phyloP scores from a whole-genome alignment of 108 stramenopile species.

The Pseudonitzschia multistriata region DNA sequence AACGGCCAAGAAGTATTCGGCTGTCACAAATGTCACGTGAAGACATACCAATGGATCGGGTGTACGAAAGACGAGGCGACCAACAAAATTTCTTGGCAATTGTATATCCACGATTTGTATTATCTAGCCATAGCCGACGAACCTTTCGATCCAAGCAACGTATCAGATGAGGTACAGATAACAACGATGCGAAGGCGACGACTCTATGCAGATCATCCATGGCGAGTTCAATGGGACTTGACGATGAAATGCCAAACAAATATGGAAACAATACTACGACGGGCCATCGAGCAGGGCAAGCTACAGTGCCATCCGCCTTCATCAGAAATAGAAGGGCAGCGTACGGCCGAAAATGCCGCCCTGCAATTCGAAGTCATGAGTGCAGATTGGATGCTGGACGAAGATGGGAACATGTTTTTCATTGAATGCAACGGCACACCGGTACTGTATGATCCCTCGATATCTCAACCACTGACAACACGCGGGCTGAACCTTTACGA shows the following conservation, averaged over 20 bases:
- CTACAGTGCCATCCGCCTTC: conserved; percentile 15
- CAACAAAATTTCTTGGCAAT: conserved; percentile 27
- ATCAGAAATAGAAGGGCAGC: not conserved
- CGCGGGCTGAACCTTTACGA: conserved; percentile 35
- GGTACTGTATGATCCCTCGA: conserved; percentile 43
- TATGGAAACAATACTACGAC: conserved; percentile 29
- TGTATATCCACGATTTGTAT: conserved; percentile 34
- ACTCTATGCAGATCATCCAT: conserved; percentile 20
- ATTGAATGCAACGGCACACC: conserved; percentile 52
- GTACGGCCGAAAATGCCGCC: not conserved
- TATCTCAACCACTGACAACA: conserved; percentile 34
- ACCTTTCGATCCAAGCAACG: conserved; percentile 36
- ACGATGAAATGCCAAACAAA: conserved; percentile 12
- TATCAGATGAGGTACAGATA: conserved; percentile 39
- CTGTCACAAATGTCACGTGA: conserved; percentile 44
- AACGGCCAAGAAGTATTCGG: conserved; percentile 13
- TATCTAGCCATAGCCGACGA: conserved; percentile 35
- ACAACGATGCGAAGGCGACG: conserved; percentile 38
- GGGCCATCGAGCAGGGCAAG: conserved; percentile 36
- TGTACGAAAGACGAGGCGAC: conserved; percentile 20
- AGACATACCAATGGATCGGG: conserved; percentile 35
- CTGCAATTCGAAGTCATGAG: conserved; percentile 51
- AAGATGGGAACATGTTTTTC: conserved; percentile 27
- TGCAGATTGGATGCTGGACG: conserved; percentile 48
- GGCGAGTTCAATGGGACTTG: conserved; percentile 28